These are phyloP conservation scores for Podaxis rugospora DNA, from an alignment of 768 basidiomycete genomes.

Conservation along the genomic window DNA sequence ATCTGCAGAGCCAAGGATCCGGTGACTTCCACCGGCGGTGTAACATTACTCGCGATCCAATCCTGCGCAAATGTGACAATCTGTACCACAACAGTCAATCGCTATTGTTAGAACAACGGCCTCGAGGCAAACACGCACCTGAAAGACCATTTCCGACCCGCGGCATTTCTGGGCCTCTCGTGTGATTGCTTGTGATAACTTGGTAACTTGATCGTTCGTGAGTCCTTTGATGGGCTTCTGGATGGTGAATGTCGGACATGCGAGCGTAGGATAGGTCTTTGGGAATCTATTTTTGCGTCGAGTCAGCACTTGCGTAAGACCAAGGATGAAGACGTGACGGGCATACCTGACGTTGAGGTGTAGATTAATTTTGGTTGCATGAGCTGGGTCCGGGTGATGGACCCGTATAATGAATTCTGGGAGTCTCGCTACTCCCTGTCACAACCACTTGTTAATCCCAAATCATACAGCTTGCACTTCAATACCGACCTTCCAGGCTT, in stretches of 20 bases:
- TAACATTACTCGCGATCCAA: conserved; percentile 59
- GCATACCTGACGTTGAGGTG: conserved; percentile 69
- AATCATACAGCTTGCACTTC: neutral
- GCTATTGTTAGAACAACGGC: neutral
- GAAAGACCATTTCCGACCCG: conserved; percentile 77
- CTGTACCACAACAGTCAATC: conserved; percentile 26
- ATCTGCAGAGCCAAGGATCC: conserved; percentile 79
- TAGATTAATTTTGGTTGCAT: conserved; percentile 56
- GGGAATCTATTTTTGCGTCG: conserved; percentile 50
- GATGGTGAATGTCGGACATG: conserved; percentile 63
- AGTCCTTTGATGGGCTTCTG: conserved; percentile 64
- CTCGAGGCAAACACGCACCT: conserved; percentile 36
- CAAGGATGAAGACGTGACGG: neutral
- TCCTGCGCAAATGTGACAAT: conserved; percentile 67
- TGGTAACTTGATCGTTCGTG: conserved; percentile 48
- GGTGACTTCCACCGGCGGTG: conserved; percentile 47
- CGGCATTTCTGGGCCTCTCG: conserved; percentile 59
- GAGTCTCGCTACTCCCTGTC: conserved; percentile 60
- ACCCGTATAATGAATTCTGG: conserved; percentile 78
- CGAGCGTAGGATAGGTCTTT: conserved; percentile 75
- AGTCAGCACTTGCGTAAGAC: conserved; percentile 1
- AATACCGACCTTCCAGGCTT: conserved; percentile 74
- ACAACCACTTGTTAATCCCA: neutral
- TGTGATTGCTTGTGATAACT: conserved; percentile 56
- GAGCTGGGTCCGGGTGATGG: conserved; percentile 53